Conservation (phyloP, 495 filamentous ascomycete genomes). For the Clohesyomyces aquaticus region DNA sequence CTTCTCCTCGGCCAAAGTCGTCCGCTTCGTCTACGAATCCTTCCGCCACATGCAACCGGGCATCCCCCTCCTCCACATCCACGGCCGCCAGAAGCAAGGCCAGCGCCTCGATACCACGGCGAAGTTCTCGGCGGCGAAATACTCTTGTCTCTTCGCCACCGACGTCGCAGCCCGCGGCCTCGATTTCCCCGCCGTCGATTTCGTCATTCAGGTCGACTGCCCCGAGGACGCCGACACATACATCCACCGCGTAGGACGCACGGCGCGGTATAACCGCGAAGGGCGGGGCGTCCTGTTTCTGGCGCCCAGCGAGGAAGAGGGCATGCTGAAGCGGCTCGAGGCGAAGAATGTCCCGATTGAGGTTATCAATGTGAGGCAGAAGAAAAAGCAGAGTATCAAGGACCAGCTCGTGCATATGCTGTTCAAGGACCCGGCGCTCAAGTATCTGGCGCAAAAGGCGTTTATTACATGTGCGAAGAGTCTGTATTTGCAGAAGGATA, state of each 20-base stretch:
- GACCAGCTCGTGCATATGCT: conserved; percentile 87
- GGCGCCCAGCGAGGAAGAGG: conserved; percentile 86
- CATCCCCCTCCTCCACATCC: conserved; percentile 91
- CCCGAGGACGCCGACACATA: conserved; percentile 97
- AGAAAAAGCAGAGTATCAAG: conserved; percentile 85
- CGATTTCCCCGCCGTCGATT: conserved; percentile 96
- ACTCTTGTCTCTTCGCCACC: conserved; percentile 88
- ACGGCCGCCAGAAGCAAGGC: conserved; percentile 90
- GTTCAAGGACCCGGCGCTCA: conserved; percentile 91
- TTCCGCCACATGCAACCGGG: conserved; percentile 94
- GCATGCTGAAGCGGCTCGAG: conserved; percentile 78
- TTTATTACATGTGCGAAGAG: conserved; percentile 87
- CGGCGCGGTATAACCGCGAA: conserved; percentile 86
- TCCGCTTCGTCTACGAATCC: conserved; percentile 90
- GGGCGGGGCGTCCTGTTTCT: conserved; percentile 90
- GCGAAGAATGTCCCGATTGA: conserved; percentile 87
- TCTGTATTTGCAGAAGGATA: conserved; percentile 86
- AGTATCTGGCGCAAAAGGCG: conserved; percentile 94
- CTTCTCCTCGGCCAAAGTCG: conserved; percentile 91
- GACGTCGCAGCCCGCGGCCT: conserved; percentile 92
- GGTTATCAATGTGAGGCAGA: conserved; percentile 78
- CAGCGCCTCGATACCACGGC: conserved; percentile 83
- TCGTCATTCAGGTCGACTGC: conserved; percentile 94
- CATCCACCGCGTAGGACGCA: conserved; percentile 94
- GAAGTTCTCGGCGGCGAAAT: conserved; percentile 75